These are phyloP conservation scores for Aspergillus bertholletiae DNA, from an alignment of 495 filamentous ascomycete genomes.

Conservation along the genomic window DNA sequence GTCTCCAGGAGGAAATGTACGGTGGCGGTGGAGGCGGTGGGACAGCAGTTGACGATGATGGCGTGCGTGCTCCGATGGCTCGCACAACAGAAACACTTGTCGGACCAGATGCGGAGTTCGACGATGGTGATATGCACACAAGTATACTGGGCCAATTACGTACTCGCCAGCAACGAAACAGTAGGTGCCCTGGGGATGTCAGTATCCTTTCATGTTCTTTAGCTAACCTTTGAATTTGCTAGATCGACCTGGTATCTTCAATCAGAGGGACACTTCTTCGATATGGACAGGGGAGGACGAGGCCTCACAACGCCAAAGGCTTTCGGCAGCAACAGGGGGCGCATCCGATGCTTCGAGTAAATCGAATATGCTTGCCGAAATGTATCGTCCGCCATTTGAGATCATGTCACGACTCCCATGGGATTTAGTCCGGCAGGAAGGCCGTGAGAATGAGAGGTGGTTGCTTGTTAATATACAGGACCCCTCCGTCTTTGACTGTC, in stretches of 20 bases:
- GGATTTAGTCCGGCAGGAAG: slow-evolving; percentile 78
- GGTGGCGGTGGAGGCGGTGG: slow-evolving; percentile 43
- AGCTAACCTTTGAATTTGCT: slow-evolving; percentile 10
- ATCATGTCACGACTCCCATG: slow-evolving; percentile 71
- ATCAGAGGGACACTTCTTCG: slow-evolving; percentile 63
- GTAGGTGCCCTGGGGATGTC: slow-evolving; percentile 31
- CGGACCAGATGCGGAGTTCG: slow-evolving; percentile 59
- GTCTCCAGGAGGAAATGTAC: slow-evolving; percentile 90
- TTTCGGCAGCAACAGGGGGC: slow-evolving; percentile 66
- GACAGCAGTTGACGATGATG: slow-evolving; percentile 51
- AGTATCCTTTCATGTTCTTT: background rate
- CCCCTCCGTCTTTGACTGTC: slow-evolving; percentile 84
- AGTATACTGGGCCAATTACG: slow-evolving; percentile 66
- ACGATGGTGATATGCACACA: slow-evolving; percentile 58
- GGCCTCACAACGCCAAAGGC: slow-evolving; percentile 42
- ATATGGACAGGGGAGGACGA: slow-evolving; percentile 69
- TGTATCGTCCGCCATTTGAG: slow-evolving; percentile 88
- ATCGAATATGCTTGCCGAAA: slow-evolving; percentile 72
- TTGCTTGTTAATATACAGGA: slow-evolving; percentile 94
- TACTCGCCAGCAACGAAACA: slow-evolving; percentile 44
- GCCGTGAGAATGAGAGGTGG: slow-evolving; percentile 87
- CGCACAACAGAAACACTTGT: slow-evolving; percentile 89
- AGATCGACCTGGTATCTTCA: slow-evolving; percentile 76
- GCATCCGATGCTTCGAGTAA: slow-evolving; percentile 70
- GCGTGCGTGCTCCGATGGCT: slow-evolving; percentile 84